Evolutionary conservation across 106 monocot species (phyloP).

Genomic region (Alisma plantagoaquatica): DNA sequence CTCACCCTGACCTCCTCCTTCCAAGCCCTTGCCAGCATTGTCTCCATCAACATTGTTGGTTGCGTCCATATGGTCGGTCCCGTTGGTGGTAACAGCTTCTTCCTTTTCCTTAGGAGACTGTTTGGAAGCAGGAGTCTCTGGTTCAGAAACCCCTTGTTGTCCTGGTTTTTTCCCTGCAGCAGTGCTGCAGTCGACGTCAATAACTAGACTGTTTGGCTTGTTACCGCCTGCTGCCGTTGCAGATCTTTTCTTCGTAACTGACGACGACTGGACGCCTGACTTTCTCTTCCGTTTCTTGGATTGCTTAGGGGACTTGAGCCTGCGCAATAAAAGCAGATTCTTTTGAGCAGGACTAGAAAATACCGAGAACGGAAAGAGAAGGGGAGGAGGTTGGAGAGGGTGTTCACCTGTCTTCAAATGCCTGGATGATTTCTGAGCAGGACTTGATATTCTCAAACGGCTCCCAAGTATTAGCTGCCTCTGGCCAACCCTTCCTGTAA

Average conservation of each 20-base stretch:
- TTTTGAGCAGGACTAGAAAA: neutral
- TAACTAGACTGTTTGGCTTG: neutral
- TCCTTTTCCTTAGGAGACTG: too few relatives aligned
- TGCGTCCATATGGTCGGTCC: neutral
- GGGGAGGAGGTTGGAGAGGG: neutral
- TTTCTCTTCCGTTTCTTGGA: conserved; percentile 49
- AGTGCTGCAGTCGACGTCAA: neutral
- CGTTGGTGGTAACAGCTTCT: too few relatives aligned
- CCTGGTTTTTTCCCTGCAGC: neutral
- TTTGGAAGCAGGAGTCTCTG: too few relatives aligned
- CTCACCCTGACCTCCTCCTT: neutral
- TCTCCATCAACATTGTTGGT: neutral
- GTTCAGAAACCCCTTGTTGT: neutral
- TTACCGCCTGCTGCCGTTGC: conserved; percentile 1
- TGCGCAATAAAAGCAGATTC: neutral
- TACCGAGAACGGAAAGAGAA: neutral
- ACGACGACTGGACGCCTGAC: conserved; percentile 5
- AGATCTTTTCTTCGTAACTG: conserved; percentile 23
- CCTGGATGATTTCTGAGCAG: conserved; percentile 63
- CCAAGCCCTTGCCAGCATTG: neutral
- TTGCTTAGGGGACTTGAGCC: conserved; percentile 14
- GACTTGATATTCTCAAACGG: conserved; percentile 64
- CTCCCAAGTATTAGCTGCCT: conserved; percentile 94
- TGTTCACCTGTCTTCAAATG: conserved; percentile 51
- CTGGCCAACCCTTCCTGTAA: conserved; percentile 93